phyloP scores from a whole-genome alignment of 768 basidiomycete genomes.

The Phanerochaete carnosa region DNA sequence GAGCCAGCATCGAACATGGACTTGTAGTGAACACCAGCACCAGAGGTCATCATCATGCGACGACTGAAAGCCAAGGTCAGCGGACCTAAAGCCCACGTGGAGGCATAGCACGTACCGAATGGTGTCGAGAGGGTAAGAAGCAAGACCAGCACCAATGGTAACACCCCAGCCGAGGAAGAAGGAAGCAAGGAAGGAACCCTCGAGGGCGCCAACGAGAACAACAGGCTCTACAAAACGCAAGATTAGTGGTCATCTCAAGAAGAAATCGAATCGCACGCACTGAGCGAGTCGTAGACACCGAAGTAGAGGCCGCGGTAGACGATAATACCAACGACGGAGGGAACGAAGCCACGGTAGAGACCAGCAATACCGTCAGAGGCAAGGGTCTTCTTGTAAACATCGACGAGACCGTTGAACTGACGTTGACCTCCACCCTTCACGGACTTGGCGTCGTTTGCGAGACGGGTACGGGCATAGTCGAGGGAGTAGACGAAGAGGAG shows the following conservation, averaged over 20 bases:
- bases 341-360: conserved; percentile 99
- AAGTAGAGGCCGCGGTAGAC: conserved; percentile 99
- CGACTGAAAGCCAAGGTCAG: conserved; percentile 57
- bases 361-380: conserved; percentile 97
- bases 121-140: conserved; percentile 92
- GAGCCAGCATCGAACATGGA: conserved; percentile 97
- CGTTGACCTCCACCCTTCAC: conserved; percentile 88
- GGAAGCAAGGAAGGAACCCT: conserved; percentile 96
- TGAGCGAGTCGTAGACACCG: conserved; percentile 93
- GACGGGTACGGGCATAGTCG: conserved; percentile 99
- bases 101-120: conserved; percentile 56
- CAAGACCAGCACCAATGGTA: conserved; percentile 98
- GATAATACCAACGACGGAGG: conserved; percentile 98
- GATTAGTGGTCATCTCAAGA: conserved; percentile 19
- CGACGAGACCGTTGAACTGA: conserved; percentile 98
- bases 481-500: conserved; percentile 99
- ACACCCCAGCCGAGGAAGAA: conserved; percentile 99
- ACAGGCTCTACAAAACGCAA: conserved; percentile 71
- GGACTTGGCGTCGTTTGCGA: conserved; percentile 97
- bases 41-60: conserved; percentile 99
- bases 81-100: not conserved
- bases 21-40: conserved; percentile 94
- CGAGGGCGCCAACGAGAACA: conserved; percentile 90
- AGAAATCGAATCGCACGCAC: conserved; percentile 42
- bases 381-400: conserved; percentile 97